Base-by-base conservation (phyloP, 2,329 filamentous ascomycete species). In the Aureobasidium leucospermi region DNA sequence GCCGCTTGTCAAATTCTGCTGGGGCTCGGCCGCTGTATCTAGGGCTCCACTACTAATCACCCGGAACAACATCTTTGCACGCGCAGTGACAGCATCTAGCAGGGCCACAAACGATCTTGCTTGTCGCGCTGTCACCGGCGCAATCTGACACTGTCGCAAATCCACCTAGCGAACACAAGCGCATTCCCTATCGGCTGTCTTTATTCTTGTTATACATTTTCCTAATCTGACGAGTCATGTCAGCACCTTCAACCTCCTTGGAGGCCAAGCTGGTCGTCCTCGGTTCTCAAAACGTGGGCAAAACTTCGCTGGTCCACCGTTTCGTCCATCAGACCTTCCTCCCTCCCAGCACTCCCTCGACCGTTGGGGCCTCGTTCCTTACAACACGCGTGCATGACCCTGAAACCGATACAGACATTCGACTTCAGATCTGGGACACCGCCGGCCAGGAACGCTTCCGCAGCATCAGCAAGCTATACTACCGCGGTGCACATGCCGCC, bases 391-490 rank as follows among this genome's bases (percentile, higher is more conserved):
- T 88, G 15, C 71, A 78, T 55, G 92, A 96, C 74, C 85, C 84
- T 63, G 89, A 96, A 71, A 89, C 87, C 23, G 89, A 93, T 67
- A 94, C 90, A 1, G 81, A 89, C 28, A 90, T 96, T 38, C 85
- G 92, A n/a, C 79, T 96, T 39, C 92, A 96, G 70, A 95, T 96
- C 66, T 96, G 92, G 92, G 92, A 96, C 71, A 96, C 92, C 36
- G 90, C 93, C 60, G 93, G 93, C 62, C 93, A 99, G 71, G 93
- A 99, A 77, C 85, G 93, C 60, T 99, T 97, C 73, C 85, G 93
- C 67, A 92, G 88, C 63, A 97, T 99, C 69, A 95, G 90, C 9
- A 87, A 92, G 60, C 84, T 99, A 58, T 97, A 97, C 79, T 99
- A 99, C 76, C 88, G 93, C 69, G 92, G 92, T 70, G 93, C 93